Evolutionary conservation across 2,329 filamentous ascomycete genomes (phyloP).

Genomic region (Hymenoscyphus linearis): DNA sequence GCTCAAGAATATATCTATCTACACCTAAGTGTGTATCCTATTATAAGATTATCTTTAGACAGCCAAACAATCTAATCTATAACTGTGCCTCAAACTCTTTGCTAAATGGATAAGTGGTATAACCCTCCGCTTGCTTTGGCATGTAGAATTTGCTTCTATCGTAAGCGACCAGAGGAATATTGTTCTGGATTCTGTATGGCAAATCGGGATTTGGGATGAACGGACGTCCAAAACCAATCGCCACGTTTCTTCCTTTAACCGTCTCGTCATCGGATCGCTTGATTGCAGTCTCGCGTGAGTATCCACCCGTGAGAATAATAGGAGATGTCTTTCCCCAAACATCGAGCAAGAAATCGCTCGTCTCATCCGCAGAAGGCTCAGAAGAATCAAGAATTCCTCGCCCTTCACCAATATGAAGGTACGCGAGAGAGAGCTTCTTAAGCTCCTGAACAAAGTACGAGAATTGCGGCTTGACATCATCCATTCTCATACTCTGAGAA

Average conservation of each 20-base stretch:
- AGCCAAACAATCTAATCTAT: neutral
- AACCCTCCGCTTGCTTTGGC: conserved; percentile 31
- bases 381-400: conserved; percentile 25
- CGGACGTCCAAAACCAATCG: conserved; percentile 39
- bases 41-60: too few relatives aligned
- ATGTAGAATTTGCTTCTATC: conserved; percentile 37
- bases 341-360: conserved; percentile 40
- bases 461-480: conserved; percentile 59
- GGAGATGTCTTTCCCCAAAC: conserved; percentile 40
- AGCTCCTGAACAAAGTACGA: conserved; percentile 48
- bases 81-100: conserved; percentile 24
- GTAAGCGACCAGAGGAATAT: conserved; percentile 35
- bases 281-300: conserved; percentile 36
- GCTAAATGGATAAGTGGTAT: conserved; percentile 33
- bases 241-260: conserved; percentile 32
- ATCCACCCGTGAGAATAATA: conserved; percentile 47
- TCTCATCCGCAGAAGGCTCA: conserved; percentile 34
- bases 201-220: conserved; percentile 44
- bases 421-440: conserved; percentile 49
- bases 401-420: conserved; percentile 57
- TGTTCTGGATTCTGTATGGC: conserved; percentile 37
- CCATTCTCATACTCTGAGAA: conserved; percentile 61
- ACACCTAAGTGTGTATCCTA: too few relatives aligned
- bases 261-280: conserved; percentile 34
- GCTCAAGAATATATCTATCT: too few relatives aligned